Evolutionary conservation across 208 protist genomes (phyloP).

Genomic region (Sergeia podlipaevii): DNA sequence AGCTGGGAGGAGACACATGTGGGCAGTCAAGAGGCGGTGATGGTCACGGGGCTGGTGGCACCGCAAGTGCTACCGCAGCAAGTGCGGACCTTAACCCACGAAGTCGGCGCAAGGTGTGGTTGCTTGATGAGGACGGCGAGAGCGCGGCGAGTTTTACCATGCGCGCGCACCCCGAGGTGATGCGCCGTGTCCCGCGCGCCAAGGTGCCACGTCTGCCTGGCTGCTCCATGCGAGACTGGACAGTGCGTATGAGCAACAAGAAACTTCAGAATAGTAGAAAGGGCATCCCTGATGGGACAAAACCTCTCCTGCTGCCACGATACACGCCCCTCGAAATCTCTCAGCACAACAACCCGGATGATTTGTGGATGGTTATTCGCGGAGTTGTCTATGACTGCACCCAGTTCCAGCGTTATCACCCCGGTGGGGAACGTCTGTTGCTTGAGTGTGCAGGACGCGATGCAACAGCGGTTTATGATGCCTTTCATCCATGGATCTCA

Average conservation of each 20-base stretch:
- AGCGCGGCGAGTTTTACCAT: slow-evolving; percentile 12
- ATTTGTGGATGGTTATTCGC: slow-evolving; percentile 74
- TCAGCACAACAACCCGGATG: slow-evolving; percentile 45
- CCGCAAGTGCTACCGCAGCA: not conserved
- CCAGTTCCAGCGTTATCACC: slow-evolving; percentile 65
- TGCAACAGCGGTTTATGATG: slow-evolving; percentile 57
- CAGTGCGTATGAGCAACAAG: not conserved
- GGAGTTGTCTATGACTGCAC: slow-evolving; percentile 80
- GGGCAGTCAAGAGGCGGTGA: too few species aligned
- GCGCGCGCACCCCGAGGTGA: slow-evolving; percentile 6
- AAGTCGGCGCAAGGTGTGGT: not conserved
- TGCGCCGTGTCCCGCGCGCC: slow-evolving; percentile 12
- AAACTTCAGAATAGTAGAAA: not conserved
- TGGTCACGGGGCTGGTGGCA: too few species aligned
- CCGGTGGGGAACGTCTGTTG: slow-evolving; percentile 55
- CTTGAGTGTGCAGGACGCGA: slow-evolving; percentile 58
- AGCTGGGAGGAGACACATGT: too few species aligned
- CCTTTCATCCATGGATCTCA: slow-evolving; percentile 67
- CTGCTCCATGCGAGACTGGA: slow-evolving; percentile 39
- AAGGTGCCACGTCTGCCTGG: slow-evolving; percentile 12
- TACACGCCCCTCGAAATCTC: slow-evolving; percentile 46
- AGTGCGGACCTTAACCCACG: not conserved
- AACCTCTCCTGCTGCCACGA: slow-evolving; percentile 14
- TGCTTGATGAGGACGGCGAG: not conserved
- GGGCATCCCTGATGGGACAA: not conserved